phyloP scores from a whole-genome alignment of 345 rosid species.

The Lepidium sativum region DNA sequence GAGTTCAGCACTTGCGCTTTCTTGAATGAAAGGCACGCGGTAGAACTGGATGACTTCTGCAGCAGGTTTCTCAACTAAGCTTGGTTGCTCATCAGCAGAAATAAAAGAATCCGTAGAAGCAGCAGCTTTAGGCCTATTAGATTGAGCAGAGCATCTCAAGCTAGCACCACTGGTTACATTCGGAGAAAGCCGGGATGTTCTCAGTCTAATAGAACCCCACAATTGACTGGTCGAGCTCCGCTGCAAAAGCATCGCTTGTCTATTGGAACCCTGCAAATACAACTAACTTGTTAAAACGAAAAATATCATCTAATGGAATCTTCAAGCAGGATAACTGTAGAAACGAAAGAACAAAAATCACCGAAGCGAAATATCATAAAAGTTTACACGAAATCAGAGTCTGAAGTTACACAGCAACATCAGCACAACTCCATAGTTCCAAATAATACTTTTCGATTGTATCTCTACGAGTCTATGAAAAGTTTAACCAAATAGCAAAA shows the following conservation, averaged over 20 bases:
- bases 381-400: not conserved
- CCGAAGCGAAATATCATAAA: not conserved
- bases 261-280: conserved; percentile 44
- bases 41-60: conserved; percentile 57
- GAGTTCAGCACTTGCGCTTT: conserved; percentile 54
- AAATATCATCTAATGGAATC: not conserved
- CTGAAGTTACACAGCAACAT: not conserved
- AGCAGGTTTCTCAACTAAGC: conserved; percentile 49
- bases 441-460: not conserved
- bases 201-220: conserved; percentile 34
- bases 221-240: conserved; percentile 28
- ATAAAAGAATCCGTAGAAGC: conserved; percentile 31
- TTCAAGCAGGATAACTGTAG: not conserved
- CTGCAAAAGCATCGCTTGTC: conserved; percentile 47
- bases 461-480: not conserved
- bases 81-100: conserved; percentile 38
- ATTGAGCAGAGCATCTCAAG: conserved; percentile 46
- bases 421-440: not conserved
- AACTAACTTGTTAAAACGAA: not conserved
- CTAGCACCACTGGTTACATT: conserved; percentile 25
- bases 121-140: conserved; percentile 39
- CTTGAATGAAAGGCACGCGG: conserved; percentile 74
- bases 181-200: conserved; percentile 9
- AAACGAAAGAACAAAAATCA: not conserved
- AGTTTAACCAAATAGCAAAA: not conserved